Evolutionary conservation across 2,329 filamentous ascomycete species (phyloP).

Genomic region (Aspergillus quadricinctus): DNA sequence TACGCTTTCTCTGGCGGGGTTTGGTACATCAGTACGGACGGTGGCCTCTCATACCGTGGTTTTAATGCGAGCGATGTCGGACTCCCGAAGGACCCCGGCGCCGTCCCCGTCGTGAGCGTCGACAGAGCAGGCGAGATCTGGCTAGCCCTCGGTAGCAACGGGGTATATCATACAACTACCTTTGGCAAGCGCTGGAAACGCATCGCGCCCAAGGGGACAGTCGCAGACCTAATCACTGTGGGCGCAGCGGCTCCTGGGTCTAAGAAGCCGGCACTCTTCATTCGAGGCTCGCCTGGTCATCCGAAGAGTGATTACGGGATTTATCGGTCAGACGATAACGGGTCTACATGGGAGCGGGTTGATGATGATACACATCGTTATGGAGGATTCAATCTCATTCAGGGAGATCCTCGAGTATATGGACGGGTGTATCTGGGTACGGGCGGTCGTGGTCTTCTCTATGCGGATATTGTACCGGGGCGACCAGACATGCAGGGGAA

Average conservation of each 20-base stretch:
- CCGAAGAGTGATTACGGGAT: conserved; percentile 6
- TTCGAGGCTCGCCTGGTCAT: background rate
- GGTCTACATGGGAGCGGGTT: conserved; percentile 9
- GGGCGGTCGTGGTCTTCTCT: conserved; percentile 9
- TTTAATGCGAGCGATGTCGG: conserved; percentile 5
- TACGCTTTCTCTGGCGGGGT: conserved; percentile 7
- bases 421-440: conserved; percentile 14
- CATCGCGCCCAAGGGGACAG: background rate
- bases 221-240: background rate
- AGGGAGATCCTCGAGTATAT: conserved; percentile 13
- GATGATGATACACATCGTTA: conserved; percentile 12
- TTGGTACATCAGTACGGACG: conserved; percentile 12
- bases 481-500: too few species aligned
- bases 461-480: conserved; percentile 5
- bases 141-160: conserved; percentile 9
- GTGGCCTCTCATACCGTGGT: conserved; percentile 7
- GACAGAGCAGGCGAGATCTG: conserved; percentile 11
- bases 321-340: conserved; percentile 12
- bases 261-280: background rate
- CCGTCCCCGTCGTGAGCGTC: conserved; percentile 9
- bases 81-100: conserved; percentile 4
- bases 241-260: background rate
- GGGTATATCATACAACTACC: conserved; percentile 9
- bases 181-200: conserved; percentile 3
- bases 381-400: conserved; percentile 9